A percentile compares a stretch with the other conserved stretches of the same genome.
Conservation (phyloP, 768 basidiomycete genomes). For the Strobilomyces dryophilus region DNA sequence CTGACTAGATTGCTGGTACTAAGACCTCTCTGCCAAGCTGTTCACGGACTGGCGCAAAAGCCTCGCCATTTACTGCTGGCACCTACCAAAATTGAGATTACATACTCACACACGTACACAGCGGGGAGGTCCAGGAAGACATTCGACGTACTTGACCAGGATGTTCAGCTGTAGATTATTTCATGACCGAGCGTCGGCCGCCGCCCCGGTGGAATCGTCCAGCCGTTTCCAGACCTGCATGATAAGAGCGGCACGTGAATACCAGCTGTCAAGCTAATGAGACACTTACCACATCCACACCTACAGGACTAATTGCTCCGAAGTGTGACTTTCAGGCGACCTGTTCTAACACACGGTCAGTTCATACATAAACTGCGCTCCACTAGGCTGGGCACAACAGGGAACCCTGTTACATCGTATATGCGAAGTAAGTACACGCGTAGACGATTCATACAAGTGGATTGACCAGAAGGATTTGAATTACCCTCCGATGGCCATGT, state of each 20-base stretch:
- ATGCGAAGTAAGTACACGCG: conserved; percentile 3
- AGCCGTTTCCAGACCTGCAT: conserved; percentile 34
- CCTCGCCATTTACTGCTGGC: conserved; percentile 25
- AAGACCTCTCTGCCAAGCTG: conserved; percentile 11
- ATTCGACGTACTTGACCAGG: conserved; percentile 13
- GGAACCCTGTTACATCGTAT: conserved; percentile 21
- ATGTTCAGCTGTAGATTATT: conserved; percentile 26
- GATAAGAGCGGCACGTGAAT: conserved; percentile 16
- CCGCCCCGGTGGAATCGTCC: conserved; percentile 27
- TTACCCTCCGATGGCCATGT: conserved; percentile 17
- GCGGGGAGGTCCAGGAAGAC: conserved; percentile 19
- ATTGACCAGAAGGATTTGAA: conserved; percentile 29
- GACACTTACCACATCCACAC: conserved; percentile 17
- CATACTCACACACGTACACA: conserved; percentile 17
- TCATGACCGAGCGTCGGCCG: conserved; percentile 35
- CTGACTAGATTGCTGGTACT: conserved; percentile 6
- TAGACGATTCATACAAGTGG: conserved; percentile 5
- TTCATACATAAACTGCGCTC: conserved; percentile 9
- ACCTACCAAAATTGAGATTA: conserved; percentile 20
- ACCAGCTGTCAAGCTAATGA: conserved; percentile 18
- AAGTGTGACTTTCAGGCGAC: conserved; percentile 37
- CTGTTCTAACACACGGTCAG: conserved; percentile 22
- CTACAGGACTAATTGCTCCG: conserved; percentile 32
- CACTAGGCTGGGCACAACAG: conserved; percentile 20
- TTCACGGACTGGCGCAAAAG: conserved; percentile 7